Percentiles rank a stretch among this genome's conserved stretches.
phyloP scores from a whole-genome alignment of 495 filamentous ascomycete species.

The Poronia punctata region DNA sequence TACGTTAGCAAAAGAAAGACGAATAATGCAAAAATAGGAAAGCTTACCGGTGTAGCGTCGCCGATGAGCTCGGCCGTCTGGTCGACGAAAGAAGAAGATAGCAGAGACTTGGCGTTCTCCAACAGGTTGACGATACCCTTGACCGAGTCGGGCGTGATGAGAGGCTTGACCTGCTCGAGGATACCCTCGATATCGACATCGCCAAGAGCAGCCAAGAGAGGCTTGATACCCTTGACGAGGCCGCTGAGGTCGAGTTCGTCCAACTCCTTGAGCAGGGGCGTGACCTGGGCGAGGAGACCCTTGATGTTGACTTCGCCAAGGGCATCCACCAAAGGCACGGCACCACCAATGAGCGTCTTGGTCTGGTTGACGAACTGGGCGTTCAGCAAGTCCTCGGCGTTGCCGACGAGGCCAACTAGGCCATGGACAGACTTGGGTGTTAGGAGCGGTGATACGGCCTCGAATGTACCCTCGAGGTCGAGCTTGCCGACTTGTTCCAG shows the following conservation, averaged over 20 bases:
- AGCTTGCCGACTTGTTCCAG: conserved; percentile 31
- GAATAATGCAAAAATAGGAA: background rate
- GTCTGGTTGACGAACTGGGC: conserved; percentile 42
- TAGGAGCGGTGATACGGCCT: conserved; percentile 34
- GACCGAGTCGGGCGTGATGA: conserved; percentile 35
- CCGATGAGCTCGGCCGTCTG: conserved; percentile 45
- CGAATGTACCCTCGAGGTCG: conserved; percentile 34
- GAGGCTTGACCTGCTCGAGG: conserved; percentile 28
- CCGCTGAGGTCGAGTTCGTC: conserved; percentile 22
- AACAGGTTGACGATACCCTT: conserved; percentile 36
- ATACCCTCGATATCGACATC: conserved; percentile 32
- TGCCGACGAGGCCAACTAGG: conserved; percentile 38
- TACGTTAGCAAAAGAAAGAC: conserved; percentile 9
- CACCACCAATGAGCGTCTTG: conserved; percentile 26
- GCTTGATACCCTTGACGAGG: conserved; percentile 31
- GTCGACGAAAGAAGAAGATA: conserved; percentile 33
- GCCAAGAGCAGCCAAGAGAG: conserved; percentile 26
- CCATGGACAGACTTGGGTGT: conserved; percentile 34
- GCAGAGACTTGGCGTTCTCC: conserved; percentile 31
- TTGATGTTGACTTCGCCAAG: conserved; percentile 29
- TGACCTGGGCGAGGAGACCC: conserved; percentile 23
- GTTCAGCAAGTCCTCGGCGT: conserved; percentile 37
- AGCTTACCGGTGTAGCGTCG: conserved; percentile 44
- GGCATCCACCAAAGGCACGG: conserved; percentile 22
- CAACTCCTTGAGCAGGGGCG: conserved; percentile 28